Conservation (phyloP, 2,329 filamentous ascomycete species). For the Fusarium sp. region DNA sequence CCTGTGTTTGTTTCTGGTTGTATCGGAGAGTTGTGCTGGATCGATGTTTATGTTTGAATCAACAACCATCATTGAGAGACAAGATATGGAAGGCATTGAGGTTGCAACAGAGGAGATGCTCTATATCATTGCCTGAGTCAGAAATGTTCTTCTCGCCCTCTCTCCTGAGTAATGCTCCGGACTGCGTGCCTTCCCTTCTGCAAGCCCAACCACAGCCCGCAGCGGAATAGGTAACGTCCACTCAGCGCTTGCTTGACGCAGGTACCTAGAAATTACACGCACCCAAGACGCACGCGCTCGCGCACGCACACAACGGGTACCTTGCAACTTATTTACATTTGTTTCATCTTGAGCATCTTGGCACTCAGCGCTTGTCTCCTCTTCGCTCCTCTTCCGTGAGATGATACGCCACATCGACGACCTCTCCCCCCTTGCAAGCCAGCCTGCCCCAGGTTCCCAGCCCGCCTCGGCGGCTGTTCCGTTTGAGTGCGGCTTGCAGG, state of each 20-base stretch:
- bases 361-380: slow-evolving; percentile 15
- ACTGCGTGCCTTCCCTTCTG: neutral
- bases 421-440: slow-evolving; percentile 10
- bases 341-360: slow-evolving; percentile 39
- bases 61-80: neutral
- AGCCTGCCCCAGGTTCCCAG: neutral
- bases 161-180: neutral
- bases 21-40: neutral
- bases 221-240: neutral
- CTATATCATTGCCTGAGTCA: neutral
- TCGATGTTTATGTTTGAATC: neutral
- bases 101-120: neutral
- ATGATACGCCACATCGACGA: slow-evolving; percentile 30
- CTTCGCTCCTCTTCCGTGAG: neutral
- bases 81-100: neutral
- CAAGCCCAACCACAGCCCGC: neutral
- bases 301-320: neutral
- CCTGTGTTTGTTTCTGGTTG: neutral
- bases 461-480: slow-evolving; percentile 7
- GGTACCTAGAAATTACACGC: neutral
- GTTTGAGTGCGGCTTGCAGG: slow-evolving; percentile 24
- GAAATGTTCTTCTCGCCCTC: too few relatives aligned
- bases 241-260: neutral
- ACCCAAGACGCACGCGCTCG: slow-evolving; percentile 8
- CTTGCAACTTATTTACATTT: slow-evolving; percentile 6